A percentile compares a stretch with the other conserved stretches of the same genome.
Conservation (phyloP, 306 rosid genomes). For the Castanea sativa region DNA sequence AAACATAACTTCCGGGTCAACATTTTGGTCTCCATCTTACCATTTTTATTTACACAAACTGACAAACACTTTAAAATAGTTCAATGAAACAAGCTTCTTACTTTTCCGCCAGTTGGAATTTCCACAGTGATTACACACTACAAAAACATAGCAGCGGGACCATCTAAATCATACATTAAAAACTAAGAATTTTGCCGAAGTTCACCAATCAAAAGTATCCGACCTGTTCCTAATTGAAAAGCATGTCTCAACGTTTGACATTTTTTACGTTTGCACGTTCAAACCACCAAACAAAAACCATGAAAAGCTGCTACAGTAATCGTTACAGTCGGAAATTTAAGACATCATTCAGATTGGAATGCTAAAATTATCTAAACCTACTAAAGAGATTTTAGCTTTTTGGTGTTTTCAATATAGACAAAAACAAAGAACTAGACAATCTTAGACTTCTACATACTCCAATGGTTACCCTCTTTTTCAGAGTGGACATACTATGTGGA, state of each 20-base stretch:
- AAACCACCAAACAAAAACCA: not conserved
- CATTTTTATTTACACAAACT: not conserved
- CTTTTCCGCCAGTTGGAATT: not conserved
- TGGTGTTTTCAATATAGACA: too few species aligned
- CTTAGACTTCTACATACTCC: not conserved
- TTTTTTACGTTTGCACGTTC: not conserved
- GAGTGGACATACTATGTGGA: not conserved
- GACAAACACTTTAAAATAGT: not conserved
- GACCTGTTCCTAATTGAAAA: not conserved
- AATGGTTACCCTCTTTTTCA: not conserved
- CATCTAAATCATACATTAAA: not conserved
- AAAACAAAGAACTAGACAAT: not conserved
- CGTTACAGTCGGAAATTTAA: not conserved
- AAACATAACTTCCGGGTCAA: not conserved
- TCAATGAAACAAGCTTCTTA: not conserved
- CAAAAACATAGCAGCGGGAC: not conserved
- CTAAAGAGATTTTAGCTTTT: too few species aligned
- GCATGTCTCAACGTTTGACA: not conserved
- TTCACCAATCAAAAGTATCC: not conserved
- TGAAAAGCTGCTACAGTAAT: too few species aligned
- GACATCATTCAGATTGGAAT: not conserved
- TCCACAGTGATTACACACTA: not conserved
- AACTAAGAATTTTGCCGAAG: not conserved
- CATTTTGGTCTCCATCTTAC: not conserved
- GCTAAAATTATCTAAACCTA: not conserved